Evolutionary conservation across 257 asterid species (phyloP).

Genomic region (Ehretia macrophylla): DNA sequence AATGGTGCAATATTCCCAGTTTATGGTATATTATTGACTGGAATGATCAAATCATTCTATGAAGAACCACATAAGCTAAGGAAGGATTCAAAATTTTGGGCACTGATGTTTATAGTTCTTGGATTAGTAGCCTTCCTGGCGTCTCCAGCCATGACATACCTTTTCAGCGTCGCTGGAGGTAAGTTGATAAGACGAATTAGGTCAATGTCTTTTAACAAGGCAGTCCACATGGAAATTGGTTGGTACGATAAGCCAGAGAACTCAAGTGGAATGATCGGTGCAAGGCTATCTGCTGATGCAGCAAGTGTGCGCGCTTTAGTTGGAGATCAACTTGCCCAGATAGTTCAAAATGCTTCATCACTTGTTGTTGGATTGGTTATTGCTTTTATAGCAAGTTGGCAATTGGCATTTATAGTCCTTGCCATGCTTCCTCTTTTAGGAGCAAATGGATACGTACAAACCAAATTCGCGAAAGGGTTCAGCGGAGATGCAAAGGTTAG

Average conservation of each 20-base stretch:
- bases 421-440: slow-evolving; percentile 53
- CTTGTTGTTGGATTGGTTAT: slow-evolving; percentile 43
- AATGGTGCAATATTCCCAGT: slow-evolving; percentile 61
- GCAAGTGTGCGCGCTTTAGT: slow-evolving; percentile 54
- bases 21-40: slow-evolving; percentile 46
- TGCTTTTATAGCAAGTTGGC: slow-evolving; percentile 74
- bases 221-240: slow-evolving; percentile 58
- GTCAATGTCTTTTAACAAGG: slow-evolving; percentile 54
- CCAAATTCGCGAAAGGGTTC: slow-evolving; percentile 51
- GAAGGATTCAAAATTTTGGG: slow-evolving; percentile 55
- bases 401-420: slow-evolving; percentile 55
- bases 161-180: slow-evolving; percentile 60
- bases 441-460: slow-evolving; percentile 43
- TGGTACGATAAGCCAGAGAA: slow-evolving; percentile 60
- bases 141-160: slow-evolving; percentile 42
- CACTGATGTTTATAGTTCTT: slow-evolving; percentile 43
- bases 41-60: slow-evolving; percentile 45
- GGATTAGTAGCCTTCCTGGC: slow-evolving; percentile 40
- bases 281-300: slow-evolving; percentile 67
- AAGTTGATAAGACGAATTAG: slow-evolving; percentile 51
- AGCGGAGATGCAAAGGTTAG: slow-evolving; percentile 59
- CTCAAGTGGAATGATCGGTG: slow-evolving; percentile 59
- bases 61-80: slow-evolving; percentile 41
- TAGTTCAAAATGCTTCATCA: slow-evolving; percentile 50
- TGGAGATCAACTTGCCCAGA: slow-evolving; percentile 53